phyloP scores from a whole-genome alignment of 306 rosid genomes.

The barrel medic (Medicago truncatula) region MtrunA17r5.0-ANR NC_053045.1:3043501-3044000 shows the following conservation, averaged over 20 bases:
- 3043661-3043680: slow-evolving; percentile 61
- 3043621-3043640: slow-evolving; percentile 37
- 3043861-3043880: slow-evolving; percentile 86
- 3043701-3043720: slow-evolving; percentile 67
- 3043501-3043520: slow-evolving; percentile 35
- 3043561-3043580: background rate
- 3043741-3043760: slow-evolving; percentile 66
- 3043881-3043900: slow-evolving; percentile 72
- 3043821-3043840: slow-evolving; percentile 72
- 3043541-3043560: background rate
- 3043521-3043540: slow-evolving; percentile 2
- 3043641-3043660: slow-evolving; percentile 50
- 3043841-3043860: slow-evolving; percentile 81
- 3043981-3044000: slow-evolving; percentile 15
- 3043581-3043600: background rate
- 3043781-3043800: slow-evolving; percentile 69
- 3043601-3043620: background rate
- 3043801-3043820: slow-evolving; percentile 68
- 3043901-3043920: slow-evolving; percentile 78
- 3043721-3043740: slow-evolving; percentile 79
- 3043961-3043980: slow-evolving; percentile 64
- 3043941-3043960: slow-evolving; percentile 60
- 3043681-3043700: slow-evolving; percentile 64
- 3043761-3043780: slow-evolving; percentile 69
- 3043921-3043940: slow-evolving; percentile 54